Evolutionary conservation across 2,329 filamentous ascomycete genomes (phyloP), one percentile per base, ranked within the genome.

Genomic region (Fusarium odoratissimum): DNA sequence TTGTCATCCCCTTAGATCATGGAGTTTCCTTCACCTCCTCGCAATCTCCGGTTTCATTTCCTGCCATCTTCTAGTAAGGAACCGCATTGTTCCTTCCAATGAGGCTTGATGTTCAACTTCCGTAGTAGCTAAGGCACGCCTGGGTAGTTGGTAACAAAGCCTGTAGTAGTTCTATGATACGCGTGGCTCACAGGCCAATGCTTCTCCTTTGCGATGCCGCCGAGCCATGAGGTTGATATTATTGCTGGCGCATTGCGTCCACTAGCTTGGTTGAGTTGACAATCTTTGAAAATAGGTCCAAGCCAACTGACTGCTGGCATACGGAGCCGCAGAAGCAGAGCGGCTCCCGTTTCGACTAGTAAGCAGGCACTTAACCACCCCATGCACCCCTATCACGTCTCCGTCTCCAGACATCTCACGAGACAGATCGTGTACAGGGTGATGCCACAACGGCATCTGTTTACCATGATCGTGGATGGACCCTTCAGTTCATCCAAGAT

Each of bases 321-420:
- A 67, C 75, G 75, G 75, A 77, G 71, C 75, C 73, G 75, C 73
- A 69, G 60, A 55, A 38, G 65, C 61, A 67, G 66, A 55, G 49
- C 54, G 65, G 60, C 60, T 62, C 48, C 59, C 60, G 52, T 59
- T 72, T 63, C 65, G 64, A 71, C 56, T 45, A 62, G 49, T 40
- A 40, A 16, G 14, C 19, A 38, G 49, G 38, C 28, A 66, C 31
- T 52, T 51, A 51, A 46, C 23, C 25, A 41, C 38, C 54, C 30
- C 37, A 33, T 66, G 33, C 33, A 54, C 33, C 33, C 23, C 33
- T 30, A 48, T 44, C 55, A 60, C 60, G 59, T 58, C 56, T 52
- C 33, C 33, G 40, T 60, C 56, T 48, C 41, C 42, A 40, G 31
- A 35, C 51, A 73, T 71, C 56, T 74, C 35, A 60, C 19, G 59